A percentile compares a stretch with the other conserved stretches of the same genome.
Evolutionary conservation across 2,329 filamentous ascomycete species (phyloP).

Genomic region (Aureobasidium leucospermi): DNA sequence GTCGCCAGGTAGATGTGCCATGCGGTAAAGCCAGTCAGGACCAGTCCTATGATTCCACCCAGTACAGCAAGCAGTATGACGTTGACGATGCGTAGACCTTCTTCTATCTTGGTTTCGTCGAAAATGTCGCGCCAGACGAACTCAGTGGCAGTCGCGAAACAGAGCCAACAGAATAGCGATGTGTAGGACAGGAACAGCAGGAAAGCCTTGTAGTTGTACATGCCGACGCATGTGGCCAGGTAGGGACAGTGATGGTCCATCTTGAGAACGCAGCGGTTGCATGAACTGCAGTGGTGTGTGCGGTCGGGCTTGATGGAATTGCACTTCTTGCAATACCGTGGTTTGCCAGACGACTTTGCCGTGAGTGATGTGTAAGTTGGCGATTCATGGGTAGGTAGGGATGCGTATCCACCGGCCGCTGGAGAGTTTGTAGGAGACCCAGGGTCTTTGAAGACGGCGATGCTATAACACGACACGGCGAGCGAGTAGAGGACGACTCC

Average conservation of each 20-base stretch:
- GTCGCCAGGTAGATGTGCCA: constrained; percentile 85
- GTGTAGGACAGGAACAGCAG: constrained; percentile 87
- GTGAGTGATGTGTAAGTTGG: constrained; percentile 60
- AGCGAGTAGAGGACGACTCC: constrained; percentile 67
- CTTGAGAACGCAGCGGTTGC: constrained; percentile 88
- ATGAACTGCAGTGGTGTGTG: constrained; percentile 93
- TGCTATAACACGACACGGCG: constrained; percentile 83
- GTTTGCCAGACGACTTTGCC: constrained; percentile 81
- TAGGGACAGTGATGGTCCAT: constrained; percentile 99
- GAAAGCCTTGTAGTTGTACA: constrained; percentile 94
- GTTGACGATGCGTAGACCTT: constrained; percentile 71
- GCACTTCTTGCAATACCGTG: constrained; percentile 96
- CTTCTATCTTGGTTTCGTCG: constrained; percentile 63
- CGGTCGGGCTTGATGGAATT: constrained; percentile 90
- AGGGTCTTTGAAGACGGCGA: constrained; percentile 86
- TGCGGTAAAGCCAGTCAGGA: constrained; percentile 77
- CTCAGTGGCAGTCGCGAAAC: constrained; percentile 65
- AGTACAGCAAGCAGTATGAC: constrained; percentile 83
- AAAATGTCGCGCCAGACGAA: constrained; percentile 87
- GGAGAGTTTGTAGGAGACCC: constrained; percentile 51
- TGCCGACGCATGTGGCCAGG: constrained; percentile 85
- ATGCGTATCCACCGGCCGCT: constrained; percentile 13
- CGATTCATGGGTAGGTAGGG: constrained; percentile 16
- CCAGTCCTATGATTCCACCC: constrained; percentile 82
- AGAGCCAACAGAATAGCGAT: constrained; percentile 74